These are phyloP conservation scores for Middelhovenomyces tepae DNA, from an alignment of 805 yeast genomes.

Conservation along the genomic window DNA sequence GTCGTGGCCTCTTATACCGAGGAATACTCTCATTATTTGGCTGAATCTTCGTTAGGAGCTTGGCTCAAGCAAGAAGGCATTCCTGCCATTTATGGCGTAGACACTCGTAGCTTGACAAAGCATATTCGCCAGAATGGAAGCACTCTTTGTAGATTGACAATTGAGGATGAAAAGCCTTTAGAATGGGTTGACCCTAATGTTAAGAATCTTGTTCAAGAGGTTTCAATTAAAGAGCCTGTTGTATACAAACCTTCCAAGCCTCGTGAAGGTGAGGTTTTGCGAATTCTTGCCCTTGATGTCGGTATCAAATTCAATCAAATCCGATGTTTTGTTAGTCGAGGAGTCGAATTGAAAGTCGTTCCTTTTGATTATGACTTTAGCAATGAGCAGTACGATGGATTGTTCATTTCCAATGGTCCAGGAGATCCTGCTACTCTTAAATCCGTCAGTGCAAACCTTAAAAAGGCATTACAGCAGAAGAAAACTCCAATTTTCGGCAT, in stretches of 20 bases:
- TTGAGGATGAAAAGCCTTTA: slow-evolving; percentile 55
- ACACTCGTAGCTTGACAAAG: slow-evolving; percentile 91
- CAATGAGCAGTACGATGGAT: slow-evolving; percentile 80
- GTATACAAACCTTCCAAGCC: slow-evolving; percentile 62
- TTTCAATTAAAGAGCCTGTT: slow-evolving; percentile 69
- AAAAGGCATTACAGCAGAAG: slow-evolving; percentile 48
- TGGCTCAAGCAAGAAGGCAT: slow-evolving; percentile 89
- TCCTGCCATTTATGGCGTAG: slow-evolving; percentile 97
- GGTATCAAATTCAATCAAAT: slow-evolving; percentile 98
- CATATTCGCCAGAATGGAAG: slow-evolving; percentile 88
- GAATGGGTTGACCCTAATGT: slow-evolving; percentile 92
- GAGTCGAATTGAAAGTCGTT: slow-evolving; percentile 91
- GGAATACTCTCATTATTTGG: slow-evolving; percentile 88
- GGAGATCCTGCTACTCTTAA: slow-evolving; percentile 94
- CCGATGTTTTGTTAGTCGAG: slow-evolving; percentile 91
- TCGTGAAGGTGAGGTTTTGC: slow-evolving; percentile 58
- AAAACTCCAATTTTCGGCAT: slow-evolving; percentile 94
- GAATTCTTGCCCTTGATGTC: slow-evolving; percentile 87
- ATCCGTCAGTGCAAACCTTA: slow-evolving; percentile 53
- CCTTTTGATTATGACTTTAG: slow-evolving; percentile 91
- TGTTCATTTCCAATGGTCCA: slow-evolving; percentile 96
- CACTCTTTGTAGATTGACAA: slow-evolving; percentile 73
- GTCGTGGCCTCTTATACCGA: slow-evolving; percentile 96
- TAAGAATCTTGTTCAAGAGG: slow-evolving; percentile 85
- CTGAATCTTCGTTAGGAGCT: slow-evolving; percentile 80